Evolutionary conservation across 495 filamentous ascomycete species (phyloP), one percentile per base, ranked within the genome.

Genomic region (Mycothermus thermophilus): DNA sequence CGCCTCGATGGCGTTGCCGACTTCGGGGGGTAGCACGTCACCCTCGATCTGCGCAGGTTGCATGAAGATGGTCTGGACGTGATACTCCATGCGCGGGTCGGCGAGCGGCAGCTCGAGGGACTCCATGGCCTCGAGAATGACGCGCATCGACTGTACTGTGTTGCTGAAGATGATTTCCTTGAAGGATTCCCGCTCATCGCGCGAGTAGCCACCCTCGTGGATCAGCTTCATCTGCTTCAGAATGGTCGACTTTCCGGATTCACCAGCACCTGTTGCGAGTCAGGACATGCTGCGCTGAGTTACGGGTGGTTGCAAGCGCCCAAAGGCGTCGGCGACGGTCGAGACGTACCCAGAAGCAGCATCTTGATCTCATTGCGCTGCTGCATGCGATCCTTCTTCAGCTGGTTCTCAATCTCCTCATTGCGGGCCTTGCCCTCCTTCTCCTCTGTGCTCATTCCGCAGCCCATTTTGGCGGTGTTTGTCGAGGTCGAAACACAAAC

Each of bases 361-460:
- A 97, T 94, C 74, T 97, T 97, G 62, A 97, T 94, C 63, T 97
- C 90, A 47, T 93, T 94, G 48, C 86, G 75, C 66, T 92, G 84
- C 69, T 82, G 74, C 75, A 93, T 79, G 69, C 84, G 88, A 59
- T 97, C 90, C 56, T 78, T 73, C 68, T 93, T 92, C 52, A 97
- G 68, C 70, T 88, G 81, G 61, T 93, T 95, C 64, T 97, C 90
- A 55, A 97, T 97, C 77, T 94, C 86, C 71, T 95, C 90, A 61
- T 97, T 96, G 50, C 87, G 76, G 62, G 82, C 77, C 81, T 93
- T 95, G 64, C 90, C 92, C 84, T 97, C 90, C 84, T 93, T 95
- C 67, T 95, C 90, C 73, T 96, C 90, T 50, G 92, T 93, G 54
- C 92, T 96, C 86, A 94, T 93, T 62, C 86, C 87, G 61, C 90